Percentiles rank a stretch among this genome's conserved stretches.
Conservation (phyloP, 805 yeast species). For the Priceomyces carsonii region DNA sequence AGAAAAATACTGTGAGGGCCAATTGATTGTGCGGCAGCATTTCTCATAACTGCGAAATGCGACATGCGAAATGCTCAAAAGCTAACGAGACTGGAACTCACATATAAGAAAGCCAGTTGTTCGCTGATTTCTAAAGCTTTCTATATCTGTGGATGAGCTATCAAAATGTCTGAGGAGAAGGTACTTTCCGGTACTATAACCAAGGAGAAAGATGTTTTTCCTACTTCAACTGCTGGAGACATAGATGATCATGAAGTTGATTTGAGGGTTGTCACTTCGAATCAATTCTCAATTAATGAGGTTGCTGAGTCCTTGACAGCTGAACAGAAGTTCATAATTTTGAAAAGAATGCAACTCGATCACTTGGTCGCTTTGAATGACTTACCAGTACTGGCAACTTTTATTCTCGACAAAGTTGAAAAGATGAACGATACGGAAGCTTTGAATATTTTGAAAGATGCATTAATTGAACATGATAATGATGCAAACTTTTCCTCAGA, state of each 20-base stretch:
- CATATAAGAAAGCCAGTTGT: too few relatives aligned
- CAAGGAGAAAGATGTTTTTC: too few relatives aligned
- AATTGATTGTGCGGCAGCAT: too few relatives aligned
- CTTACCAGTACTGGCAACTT: constrained; percentile 32
- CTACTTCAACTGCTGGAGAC: constrained; percentile 4
- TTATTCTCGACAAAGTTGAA: constrained; percentile 42
- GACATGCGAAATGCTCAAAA: too few relatives aligned
- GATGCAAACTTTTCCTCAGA: constrained; percentile 49
- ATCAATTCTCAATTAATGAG: constrained; percentile 23
- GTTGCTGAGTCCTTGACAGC: constrained; percentile 24
- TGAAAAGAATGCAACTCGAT: constrained; percentile 27
- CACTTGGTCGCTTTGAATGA: constrained; percentile 26
- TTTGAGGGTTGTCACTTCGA: constrained; percentile 17
- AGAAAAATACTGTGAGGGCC: too few relatives aligned
- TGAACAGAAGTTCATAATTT: constrained; percentile 26
- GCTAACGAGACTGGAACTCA: too few relatives aligned
- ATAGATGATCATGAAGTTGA: constrained; percentile 9
- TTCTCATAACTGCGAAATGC: too few relatives aligned
- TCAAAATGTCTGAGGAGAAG: too few relatives aligned
- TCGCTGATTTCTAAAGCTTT: too few relatives aligned
- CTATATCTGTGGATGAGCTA: too few relatives aligned
- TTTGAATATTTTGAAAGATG: constrained; percentile 36
- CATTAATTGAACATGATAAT: constrained; percentile 41
- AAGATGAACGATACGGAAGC: constrained; percentile 39
- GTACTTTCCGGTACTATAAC: too few relatives aligned